phyloP scores from a whole-genome alignment of 768 basidiomycete species.

The Kwoniella sp. region DNA sequence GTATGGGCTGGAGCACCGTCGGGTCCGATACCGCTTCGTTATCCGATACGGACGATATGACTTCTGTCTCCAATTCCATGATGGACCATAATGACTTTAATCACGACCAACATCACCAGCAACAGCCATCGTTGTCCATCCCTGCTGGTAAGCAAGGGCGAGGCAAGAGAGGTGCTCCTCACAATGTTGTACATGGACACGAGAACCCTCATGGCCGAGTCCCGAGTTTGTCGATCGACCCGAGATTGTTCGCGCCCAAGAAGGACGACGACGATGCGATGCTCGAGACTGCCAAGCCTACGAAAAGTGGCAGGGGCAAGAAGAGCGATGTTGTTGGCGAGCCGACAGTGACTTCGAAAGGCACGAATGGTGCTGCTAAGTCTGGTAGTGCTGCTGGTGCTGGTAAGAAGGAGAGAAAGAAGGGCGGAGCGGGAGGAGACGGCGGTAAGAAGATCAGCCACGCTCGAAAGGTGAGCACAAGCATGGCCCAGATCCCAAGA shows the following conservation, averaged over 20 bases:
- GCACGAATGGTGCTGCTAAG: neutral
- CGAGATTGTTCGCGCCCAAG: conserved; percentile 26
- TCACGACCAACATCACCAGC: neutral
- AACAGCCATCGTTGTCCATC: neutral
- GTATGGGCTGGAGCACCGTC: conserved; percentile 12
- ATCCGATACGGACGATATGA: conserved; percentile 11
- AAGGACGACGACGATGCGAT: conserved; percentile 14
- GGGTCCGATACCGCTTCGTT: neutral
- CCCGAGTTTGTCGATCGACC: conserved; percentile 31
- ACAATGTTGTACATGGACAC: neutral
- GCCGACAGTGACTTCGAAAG: neutral
- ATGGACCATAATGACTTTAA: neutral
- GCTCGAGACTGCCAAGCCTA: conserved; percentile 37
- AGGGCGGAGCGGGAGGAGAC: neutral
- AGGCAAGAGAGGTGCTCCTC: neutral
- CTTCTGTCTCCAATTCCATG: neutral
- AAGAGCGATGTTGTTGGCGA: conserved; percentile 1
- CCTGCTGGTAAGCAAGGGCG: neutral
- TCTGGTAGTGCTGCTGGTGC: neutral
- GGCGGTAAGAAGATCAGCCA: conserved; percentile 40
- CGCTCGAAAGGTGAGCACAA: conserved; percentile 43
- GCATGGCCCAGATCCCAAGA: too few species aligned
- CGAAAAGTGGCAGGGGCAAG: conserved; percentile 8
- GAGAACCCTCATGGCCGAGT: conserved; percentile 8
- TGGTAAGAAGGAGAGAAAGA: conserved; percentile 15